Evolutionary conservation across 371 early-diverging fungal genomes (phyloP).

Genomic region (Cokeromyces recurvatus): DNA sequence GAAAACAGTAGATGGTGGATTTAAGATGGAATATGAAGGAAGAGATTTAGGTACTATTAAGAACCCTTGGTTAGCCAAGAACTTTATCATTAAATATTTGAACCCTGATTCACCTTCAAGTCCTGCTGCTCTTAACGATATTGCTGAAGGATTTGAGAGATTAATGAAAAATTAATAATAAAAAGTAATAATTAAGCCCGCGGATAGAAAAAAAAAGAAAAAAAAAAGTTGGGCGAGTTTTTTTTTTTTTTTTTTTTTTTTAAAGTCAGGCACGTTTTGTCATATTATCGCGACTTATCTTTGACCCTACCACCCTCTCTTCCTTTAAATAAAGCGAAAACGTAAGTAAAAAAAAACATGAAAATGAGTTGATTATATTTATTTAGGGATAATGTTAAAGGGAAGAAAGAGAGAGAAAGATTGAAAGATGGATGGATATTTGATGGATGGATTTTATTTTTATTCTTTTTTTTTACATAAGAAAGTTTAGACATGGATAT

Average conservation of each 20-base stretch:
- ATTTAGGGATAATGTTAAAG: no score
- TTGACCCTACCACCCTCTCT: no score
- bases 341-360: no score
- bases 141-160: constrained; percentile 16
- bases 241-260: neutral
- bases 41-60: constrained; percentile 47
- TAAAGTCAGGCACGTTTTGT: neutral
- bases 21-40: constrained; percentile 57
- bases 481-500: no score
- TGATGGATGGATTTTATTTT: constrained; percentile 10
- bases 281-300: no score
- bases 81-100: constrained; percentile 63
- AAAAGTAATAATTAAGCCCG: no score
- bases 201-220: no score
- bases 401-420: neutral
- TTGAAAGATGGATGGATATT: constrained; percentile 6
- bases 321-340: no score
- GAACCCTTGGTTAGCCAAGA: constrained; percentile 58
- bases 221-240: constrained; percentile 8
- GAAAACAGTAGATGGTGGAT: constrained; percentile 52
- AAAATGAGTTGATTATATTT: no score
- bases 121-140: constrained; percentile 22
- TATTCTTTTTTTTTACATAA: neutral
- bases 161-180: constrained; percentile 9
- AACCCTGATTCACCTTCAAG: constrained; percentile 55